A percentile compares a stretch with the other conserved stretches of the same genome.
Conservation (phyloP, 2,329 filamentous ascomycete species). For the Aspergillus chevalieri region DNA sequence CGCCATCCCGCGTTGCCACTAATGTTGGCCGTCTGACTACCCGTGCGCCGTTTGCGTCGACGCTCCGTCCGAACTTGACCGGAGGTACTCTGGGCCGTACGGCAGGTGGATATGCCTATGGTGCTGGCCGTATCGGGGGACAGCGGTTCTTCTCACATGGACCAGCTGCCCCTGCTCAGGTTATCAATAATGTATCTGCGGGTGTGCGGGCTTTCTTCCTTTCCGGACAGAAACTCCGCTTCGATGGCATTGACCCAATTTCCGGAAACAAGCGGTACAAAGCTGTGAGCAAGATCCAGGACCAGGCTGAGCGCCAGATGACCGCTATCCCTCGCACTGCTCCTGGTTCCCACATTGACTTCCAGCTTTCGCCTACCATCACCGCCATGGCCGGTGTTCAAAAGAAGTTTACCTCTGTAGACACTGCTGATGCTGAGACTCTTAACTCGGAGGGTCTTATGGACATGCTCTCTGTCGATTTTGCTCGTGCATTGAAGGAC, state of each 20-base stretch:
- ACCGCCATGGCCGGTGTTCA: constrained; percentile 60
- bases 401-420: constrained; percentile 20
- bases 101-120: constrained; percentile 78
- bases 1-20: constrained; percentile 51
- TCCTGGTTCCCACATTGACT: constrained; percentile 81
- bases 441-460: constrained; percentile 79
- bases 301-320: constrained; percentile 65
- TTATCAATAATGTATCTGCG: constrained; percentile 90
- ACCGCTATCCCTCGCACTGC: constrained; percentile 45
- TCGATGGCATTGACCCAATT: constrained; percentile 64
- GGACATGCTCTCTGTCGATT: constrained; percentile 79
- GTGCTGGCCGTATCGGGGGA: constrained; percentile 63
- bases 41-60: constrained; percentile 78
- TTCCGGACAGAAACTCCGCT: constrained; percentile 82
- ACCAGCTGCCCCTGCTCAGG: constrained; percentile 77
- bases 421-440: constrained; percentile 47
- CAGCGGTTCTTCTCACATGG: constrained; percentile 85
- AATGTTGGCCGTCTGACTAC: constrained; percentile 60
- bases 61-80: constrained; percentile 85
- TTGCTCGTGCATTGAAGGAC: constrained; percentile 78
- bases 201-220: constrained; percentile 87
- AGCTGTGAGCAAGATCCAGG: constrained; percentile 65
- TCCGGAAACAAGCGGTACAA: constrained; percentile 75
- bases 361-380: constrained; percentile 79
- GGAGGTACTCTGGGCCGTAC: constrained; percentile 78